Evolutionary conservation across 2,329 filamentous ascomycete genomes (phyloP).

Genomic region (Penicillium nordicum): DNA sequence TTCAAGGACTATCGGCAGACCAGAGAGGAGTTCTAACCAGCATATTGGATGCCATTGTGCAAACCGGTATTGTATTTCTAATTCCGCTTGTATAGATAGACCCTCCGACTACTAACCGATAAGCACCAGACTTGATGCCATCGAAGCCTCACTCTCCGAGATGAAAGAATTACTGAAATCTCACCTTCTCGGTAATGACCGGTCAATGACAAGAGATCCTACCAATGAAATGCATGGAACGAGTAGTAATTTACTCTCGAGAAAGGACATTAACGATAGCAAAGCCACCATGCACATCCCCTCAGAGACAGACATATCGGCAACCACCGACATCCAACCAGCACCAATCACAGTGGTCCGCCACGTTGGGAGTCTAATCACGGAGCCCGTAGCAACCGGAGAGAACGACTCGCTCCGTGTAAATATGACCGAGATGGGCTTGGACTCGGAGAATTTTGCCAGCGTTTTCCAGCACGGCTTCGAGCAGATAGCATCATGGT

Average conservation of each 20-base stretch:
- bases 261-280: not conserved
- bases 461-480: constrained; percentile 6
- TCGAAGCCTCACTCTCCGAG: constrained; percentile 1
- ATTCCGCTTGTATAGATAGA: not conserved
- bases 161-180: constrained; percentile 9
- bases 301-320: not conserved
- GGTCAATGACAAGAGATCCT: not conserved
- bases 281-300: not conserved
- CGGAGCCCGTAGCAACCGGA: constrained; percentile 1
- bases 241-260: not conserved
- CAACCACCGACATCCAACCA: constrained; percentile 4
- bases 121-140: not conserved
- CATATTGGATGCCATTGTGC: not conserved
- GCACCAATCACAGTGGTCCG: constrained; percentile 12
- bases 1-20: not conserved
- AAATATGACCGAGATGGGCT: constrained; percentile 8
- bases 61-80: constrained; percentile 4
- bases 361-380: constrained; percentile 9
- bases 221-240: not conserved
- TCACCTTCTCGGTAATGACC: not conserved
- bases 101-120: not conserved
- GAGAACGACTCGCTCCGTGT: constrained; percentile 4
- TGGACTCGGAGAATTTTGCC: constrained; percentile 6
- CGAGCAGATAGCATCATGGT: constrained; percentile 9
- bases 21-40: not conserved